Base-by-base conservation (phyloP, 352 stramenopile species). In the Pythium grandisporangium region DNA sequence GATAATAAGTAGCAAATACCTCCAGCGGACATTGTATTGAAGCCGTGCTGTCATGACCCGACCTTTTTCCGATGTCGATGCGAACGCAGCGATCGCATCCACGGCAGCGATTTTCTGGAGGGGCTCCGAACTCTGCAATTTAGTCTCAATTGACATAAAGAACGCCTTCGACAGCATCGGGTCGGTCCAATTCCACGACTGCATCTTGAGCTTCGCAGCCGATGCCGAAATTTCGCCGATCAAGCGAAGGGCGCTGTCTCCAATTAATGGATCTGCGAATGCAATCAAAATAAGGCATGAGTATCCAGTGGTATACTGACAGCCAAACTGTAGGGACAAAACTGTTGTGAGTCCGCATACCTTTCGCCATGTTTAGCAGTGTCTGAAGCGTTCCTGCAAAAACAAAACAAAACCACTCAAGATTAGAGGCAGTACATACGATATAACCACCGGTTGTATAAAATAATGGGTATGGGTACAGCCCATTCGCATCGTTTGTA, bases 41-140 rank as follows among this genome's bases (percentile, higher is more conserved):
- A n/a, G n/a, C n/a, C n/a, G n/a, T n/a, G n/a, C n/a, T n/a, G n/a
- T n/a, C n/a, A n/a, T n/a, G n/a, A n/a, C n/a, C n/a, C n/a, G 24
- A 93, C 79, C 80, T 71, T 87, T 84, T 21, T 85, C 70, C 2
- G 80, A 89, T 3, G 80, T 81, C 5, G 68, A 84, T 10, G 63
- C 75, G 42, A 91, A 93, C 2, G 73, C 76, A 45, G 75, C 75
- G 24, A 91, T 57, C 6, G 75, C 78, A 34, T 93, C 81, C 76
- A 90, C 90, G 8, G 73, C 81, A 23, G 81, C 81, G 42, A 93
- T 88, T 36, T 89, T 70, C 51, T 93, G 61, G 7, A 86, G 57
- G 14, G 63, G 49, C 20, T 91, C 74, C 0, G 48, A 45, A 30
- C 59, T 78, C 48, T 89, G 63, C 20, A 91, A 55, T 46, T 88